Percentiles rank a stretch among this genome's conserved stretches.
These are phyloP conservation scores for Boletus rubroflammeus DNA, from an alignment of 768 basidiomycete species.

Conservation along the genomic window DNA sequence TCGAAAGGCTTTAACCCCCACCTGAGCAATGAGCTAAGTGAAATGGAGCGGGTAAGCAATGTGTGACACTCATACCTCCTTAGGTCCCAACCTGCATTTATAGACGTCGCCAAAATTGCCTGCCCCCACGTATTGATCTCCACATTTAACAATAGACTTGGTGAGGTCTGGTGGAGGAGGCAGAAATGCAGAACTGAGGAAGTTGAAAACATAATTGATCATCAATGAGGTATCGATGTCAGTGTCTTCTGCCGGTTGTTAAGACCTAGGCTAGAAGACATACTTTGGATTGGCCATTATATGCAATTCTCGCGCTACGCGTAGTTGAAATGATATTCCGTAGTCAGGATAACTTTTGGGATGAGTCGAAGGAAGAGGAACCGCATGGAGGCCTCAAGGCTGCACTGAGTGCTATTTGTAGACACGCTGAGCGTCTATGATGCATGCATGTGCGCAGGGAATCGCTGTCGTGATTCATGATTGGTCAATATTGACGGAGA, in stretches of 20 bases:
- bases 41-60: too few species aligned
- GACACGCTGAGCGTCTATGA: background rate
- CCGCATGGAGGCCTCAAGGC: background rate
- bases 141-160: background rate
- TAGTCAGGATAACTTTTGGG: background rate
- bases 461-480: background rate
- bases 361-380: background rate
- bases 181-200: background rate
- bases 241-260: background rate
- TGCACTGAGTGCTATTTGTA: background rate
- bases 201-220: background rate
- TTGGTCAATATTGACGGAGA: too few species aligned
- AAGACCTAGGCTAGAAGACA: background rate
- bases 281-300: background rate
- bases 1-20: constrained; percentile 2
- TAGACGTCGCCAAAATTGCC: background rate
- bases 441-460: background rate
- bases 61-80: background rate
- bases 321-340: background rate
- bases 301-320: background rate
- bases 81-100: background rate
- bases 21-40: background rate
- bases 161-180: constrained; percentile 1
- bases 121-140: background rate
- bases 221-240: background rate